These are phyloP conservation scores for Uncinocarpus reesii DNA, from an alignment of 2,329 filamentous ascomycete genomes.

Conservation along the genomic window DNA sequence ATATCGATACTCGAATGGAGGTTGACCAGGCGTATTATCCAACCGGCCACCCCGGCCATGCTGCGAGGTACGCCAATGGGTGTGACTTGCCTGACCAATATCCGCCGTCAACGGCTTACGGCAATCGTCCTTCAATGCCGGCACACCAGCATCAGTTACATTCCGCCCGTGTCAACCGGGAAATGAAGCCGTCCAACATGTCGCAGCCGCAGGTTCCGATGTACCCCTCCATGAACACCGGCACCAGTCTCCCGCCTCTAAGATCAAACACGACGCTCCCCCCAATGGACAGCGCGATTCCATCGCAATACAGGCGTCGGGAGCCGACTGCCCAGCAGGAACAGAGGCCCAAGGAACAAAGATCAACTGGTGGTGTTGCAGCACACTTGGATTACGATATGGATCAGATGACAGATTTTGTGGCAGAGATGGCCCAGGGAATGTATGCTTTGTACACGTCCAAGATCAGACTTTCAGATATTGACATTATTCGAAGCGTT, in stretches of 20 bases:
- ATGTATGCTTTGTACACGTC: slow-evolving; percentile 53
- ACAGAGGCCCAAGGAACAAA: slow-evolving; percentile 47
- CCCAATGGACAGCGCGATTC: slow-evolving; percentile 34
- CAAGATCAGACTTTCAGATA: slow-evolving; percentile 49
- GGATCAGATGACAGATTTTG: slow-evolving; percentile 91
- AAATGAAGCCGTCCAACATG: slow-evolving; percentile 22
- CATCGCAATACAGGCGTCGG: slow-evolving; percentile 34
- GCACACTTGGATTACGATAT: slow-evolving; percentile 94
- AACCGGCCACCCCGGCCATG: slow-evolving; percentile 29
- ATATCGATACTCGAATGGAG: slow-evolving; percentile 30
- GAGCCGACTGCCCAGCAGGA: slow-evolving; percentile 20
- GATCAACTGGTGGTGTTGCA: slow-evolving; percentile 73
- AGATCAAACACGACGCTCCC: slow-evolving; percentile 32
- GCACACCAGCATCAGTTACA: slow-evolving; percentile 25
- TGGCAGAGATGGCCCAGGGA: slow-evolving; percentile 74
- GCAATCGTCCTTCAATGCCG: slow-evolving; percentile 29
- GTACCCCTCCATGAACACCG: slow-evolving; percentile 26
- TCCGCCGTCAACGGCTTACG: slow-evolving; percentile 28
- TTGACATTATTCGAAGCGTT: slow-evolving; percentile 55
- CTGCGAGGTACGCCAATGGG: slow-evolving; percentile 36
- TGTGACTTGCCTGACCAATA: slow-evolving; percentile 40
- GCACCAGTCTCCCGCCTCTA: slow-evolving; percentile 34
- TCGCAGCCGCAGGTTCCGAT: slow-evolving; percentile 27
- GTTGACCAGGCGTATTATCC: slow-evolving; percentile 33
- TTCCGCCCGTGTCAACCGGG: slow-evolving; percentile 26